A percentile compares a stretch with the other conserved stretches of the same genome.
phyloP scores from a whole-genome alignment of 2,329 filamentous ascomycete genomes.

The Fusarium sacchari region DNA sequence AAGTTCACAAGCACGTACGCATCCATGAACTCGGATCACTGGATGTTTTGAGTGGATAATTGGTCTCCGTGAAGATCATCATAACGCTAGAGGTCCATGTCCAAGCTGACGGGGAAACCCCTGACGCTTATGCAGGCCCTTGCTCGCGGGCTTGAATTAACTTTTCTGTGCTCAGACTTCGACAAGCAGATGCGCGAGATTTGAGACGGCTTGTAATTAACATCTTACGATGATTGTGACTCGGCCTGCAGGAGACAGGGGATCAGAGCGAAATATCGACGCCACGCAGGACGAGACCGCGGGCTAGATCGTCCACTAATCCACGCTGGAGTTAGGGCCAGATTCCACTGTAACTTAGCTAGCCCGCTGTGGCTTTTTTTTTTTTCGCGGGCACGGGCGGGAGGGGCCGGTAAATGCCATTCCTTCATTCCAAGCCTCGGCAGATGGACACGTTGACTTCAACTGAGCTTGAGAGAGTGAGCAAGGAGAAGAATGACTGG shows the following conservation, averaged over 20 bases:
- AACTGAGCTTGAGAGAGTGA: neutral
- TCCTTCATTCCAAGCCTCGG: neutral
- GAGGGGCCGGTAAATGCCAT: conserved; percentile 14
- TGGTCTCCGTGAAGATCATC: neutral
- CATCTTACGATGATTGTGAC: neutral
- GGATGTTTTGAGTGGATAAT: neutral
- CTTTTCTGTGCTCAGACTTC: neutral
- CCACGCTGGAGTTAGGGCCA: neutral
- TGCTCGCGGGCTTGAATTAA: neutral
- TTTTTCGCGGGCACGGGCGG: neutral
- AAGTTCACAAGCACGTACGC: neutral
- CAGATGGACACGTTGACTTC: neutral
- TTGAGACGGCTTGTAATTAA: neutral
- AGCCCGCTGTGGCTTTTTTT: neutral
- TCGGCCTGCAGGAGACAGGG: neutral
- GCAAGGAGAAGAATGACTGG: conserved; percentile 16
- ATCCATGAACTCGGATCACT: neutral
- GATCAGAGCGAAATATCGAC: neutral
- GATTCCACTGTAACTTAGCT: neutral
- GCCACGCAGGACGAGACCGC: neutral
- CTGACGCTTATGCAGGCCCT: neutral
- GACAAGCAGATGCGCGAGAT: neutral
- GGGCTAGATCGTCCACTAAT: neutral
- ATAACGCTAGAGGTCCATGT: neutral
- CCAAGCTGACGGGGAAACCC: neutral